These are phyloP conservation scores for Penicillium cataractarum DNA, from an alignment of 495 filamentous ascomycete genomes.

Conservation along the genomic window DNA sequence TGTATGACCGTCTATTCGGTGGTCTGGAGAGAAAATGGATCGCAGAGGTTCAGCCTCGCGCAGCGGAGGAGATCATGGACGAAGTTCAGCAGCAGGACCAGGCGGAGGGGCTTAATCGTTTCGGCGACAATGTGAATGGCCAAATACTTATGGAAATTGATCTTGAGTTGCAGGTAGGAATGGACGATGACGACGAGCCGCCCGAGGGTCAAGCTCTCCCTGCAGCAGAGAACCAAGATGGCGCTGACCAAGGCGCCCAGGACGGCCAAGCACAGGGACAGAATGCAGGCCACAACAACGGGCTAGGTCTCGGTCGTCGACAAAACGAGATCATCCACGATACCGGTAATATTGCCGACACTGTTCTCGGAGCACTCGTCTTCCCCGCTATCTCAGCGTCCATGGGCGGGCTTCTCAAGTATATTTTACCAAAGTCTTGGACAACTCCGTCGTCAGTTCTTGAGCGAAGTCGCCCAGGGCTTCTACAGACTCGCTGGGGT, in stretches of 20 bases:
- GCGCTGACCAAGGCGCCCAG: constrained; percentile 26
- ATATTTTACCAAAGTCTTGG: constrained; percentile 64
- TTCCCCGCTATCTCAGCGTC: constrained; percentile 65
- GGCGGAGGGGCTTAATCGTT: constrained; percentile 41
- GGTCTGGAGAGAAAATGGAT: constrained; percentile 67
- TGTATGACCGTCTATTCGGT: constrained; percentile 67
- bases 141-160: constrained; percentile 51
- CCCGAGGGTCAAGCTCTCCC: constrained; percentile 23
- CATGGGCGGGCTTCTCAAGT: constrained; percentile 69
- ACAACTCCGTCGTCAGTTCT: constrained; percentile 49
- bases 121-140: constrained; percentile 45
- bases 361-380: constrained; percentile 62
- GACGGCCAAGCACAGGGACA: constrained; percentile 33
- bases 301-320: constrained; percentile 40
- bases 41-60: constrained; percentile 65
- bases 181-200: constrained; percentile 41
- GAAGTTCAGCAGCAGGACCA: constrained; percentile 51
- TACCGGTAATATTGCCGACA: constrained; percentile 56
- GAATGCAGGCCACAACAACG: constrained; percentile 24
- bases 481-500: constrained; percentile 77
- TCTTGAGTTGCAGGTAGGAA: constrained; percentile 46
- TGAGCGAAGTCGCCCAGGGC: constrained; percentile 51
- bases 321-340: constrained; percentile 53
- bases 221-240: constrained; percentile 23
- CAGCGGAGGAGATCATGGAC: constrained; percentile 51